Evolutionary conservation across 1,139 yeast species (phyloP).

Genomic region (Yamadazyma aaseri): DNA sequence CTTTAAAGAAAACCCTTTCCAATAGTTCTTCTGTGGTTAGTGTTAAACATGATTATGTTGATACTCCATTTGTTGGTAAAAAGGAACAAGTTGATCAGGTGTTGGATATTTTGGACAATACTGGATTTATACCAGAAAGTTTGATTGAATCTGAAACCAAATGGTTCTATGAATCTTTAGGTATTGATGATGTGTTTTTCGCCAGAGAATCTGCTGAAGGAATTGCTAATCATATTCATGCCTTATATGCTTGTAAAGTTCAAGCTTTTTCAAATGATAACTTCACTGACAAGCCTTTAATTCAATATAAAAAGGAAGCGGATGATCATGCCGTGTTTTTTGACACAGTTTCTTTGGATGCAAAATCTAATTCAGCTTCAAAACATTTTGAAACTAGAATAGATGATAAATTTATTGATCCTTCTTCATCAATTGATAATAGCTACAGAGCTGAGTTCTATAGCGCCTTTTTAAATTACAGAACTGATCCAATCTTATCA

Average conservation of each 20-base stretch:
- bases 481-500: slow-evolving; percentile 44
- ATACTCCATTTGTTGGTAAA: slow-evolving; percentile 76
- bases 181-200: slow-evolving; percentile 90
- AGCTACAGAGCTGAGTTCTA: slow-evolving; percentile 81
- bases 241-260: slow-evolving; percentile 88
- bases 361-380: slow-evolving; percentile 17
- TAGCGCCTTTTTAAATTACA: slow-evolving; percentile 61
- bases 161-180: slow-evolving; percentile 87
- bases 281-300: slow-evolving; percentile 44
- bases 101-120: slow-evolving; percentile 74
- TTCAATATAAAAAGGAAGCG: slow-evolving; percentile 72
- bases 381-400: slow-evolving; percentile 60
- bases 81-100: slow-evolving; percentile 80
- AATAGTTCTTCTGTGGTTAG: slow-evolving; percentile 32
- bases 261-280: slow-evolving; percentile 61
- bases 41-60: slow-evolving; percentile 62
- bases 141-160: slow-evolving; percentile 82
- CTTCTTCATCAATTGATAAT: slow-evolving; percentile 39
- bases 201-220: slow-evolving; percentile 80
- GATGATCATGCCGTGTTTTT: slow-evolving; percentile 91
- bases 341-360: slow-evolving; percentile 47
- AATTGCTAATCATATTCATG: slow-evolving; percentile 79
- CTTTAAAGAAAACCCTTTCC: slow-evolving; percentile 26
- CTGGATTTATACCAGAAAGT: slow-evolving; percentile 87
- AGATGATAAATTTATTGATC: slow-evolving; percentile 76